Evolutionary conservation across 352 stramenopile species (phyloP).

Genomic region (Globisporangium splendens): DNA sequence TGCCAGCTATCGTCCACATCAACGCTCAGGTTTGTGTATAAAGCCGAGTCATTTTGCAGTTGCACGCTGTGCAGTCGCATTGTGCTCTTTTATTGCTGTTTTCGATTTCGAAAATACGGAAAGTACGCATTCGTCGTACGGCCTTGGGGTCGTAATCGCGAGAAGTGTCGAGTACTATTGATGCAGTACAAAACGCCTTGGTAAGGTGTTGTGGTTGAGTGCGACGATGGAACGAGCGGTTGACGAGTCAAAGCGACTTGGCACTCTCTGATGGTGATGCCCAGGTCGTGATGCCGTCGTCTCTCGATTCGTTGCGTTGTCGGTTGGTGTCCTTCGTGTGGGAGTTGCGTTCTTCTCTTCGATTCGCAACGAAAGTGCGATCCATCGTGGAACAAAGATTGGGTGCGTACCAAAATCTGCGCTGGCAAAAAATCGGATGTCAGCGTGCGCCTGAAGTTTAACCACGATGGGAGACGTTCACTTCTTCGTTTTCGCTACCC

Average conservation of each 20-base stretch:
- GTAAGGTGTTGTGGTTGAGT: slow-evolving; percentile 8
- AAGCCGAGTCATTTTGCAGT: slow-evolving; percentile 12
- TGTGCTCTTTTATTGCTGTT: slow-evolving; percentile 4
- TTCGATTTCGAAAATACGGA: slow-evolving; percentile 12
- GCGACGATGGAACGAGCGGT: slow-evolving; percentile 3
- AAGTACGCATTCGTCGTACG: slow-evolving; percentile 3
- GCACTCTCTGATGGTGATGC: slow-evolving; percentile 2
- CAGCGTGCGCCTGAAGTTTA: background rate
- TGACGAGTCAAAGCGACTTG: slow-evolving; percentile 3
- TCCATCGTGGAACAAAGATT: slow-evolving; percentile 6
- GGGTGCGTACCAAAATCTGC: background rate
- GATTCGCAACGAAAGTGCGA: slow-evolving; percentile 7
- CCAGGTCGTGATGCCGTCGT: slow-evolving; percentile 1
- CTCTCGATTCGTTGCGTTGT: slow-evolving; percentile 2
- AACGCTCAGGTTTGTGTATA: slow-evolving; percentile 96
- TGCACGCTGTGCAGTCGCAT: slow-evolving; percentile 8
- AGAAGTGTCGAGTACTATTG: slow-evolving; percentile 8
- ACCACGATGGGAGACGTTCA: background rate
- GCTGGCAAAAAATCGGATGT: background rate
- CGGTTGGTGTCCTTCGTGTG: slow-evolving; percentile 10
- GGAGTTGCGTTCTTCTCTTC: slow-evolving; percentile 9
- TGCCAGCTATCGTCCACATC: slow-evolving; percentile 99
- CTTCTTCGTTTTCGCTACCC: slow-evolving; percentile 12
- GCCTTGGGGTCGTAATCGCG: slow-evolving; percentile 5
- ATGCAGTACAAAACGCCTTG: slow-evolving; percentile 1